Evolutionary conservation across 768 basidiomycete genomes (phyloP).

Genomic region (Dacryopinax primogenitus): DNA sequence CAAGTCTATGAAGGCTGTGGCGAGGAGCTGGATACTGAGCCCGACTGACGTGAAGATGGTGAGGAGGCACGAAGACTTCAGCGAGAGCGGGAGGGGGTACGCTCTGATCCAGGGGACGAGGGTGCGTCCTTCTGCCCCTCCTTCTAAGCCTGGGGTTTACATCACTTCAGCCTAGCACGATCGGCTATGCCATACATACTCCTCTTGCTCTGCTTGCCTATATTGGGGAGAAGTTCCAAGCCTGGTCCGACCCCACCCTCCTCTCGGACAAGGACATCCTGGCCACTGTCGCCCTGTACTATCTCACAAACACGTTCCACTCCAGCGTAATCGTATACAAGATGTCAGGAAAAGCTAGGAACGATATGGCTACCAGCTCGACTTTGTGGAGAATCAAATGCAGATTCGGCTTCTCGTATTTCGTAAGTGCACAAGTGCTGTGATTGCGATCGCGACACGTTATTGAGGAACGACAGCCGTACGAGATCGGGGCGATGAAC

Average conservation of each 20-base stretch:
- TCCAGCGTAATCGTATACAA: slow-evolving; percentile 19
- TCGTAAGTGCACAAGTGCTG: too few species aligned
- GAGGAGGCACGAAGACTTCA: slow-evolving; percentile 13
- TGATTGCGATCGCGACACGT: too few species aligned
- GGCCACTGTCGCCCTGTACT: slow-evolving; percentile 18
- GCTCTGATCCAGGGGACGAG: slow-evolving; percentile 15
- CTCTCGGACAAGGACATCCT: slow-evolving; percentile 16
- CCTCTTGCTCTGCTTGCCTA: slow-evolving; percentile 18
- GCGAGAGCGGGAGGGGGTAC: slow-evolving; percentile 15
- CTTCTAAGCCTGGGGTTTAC: background rate
- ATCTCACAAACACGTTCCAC: slow-evolving; percentile 17
- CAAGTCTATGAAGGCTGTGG: background rate
- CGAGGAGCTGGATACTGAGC: slow-evolving; percentile 1
- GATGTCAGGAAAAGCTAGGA: slow-evolving; percentile 8
- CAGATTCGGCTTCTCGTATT: slow-evolving; percentile 15
- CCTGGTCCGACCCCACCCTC: slow-evolving; percentile 17
- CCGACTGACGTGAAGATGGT: slow-evolving; percentile 10
- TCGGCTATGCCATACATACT: slow-evolving; percentile 17
- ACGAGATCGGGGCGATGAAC: slow-evolving; percentile 16
- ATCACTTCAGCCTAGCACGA: slow-evolving; percentile 16
- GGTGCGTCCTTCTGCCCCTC: slow-evolving; percentile 7
- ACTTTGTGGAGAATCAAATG: slow-evolving; percentile 15
- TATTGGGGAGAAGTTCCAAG: slow-evolving; percentile 19
- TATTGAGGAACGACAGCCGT: too few species aligned
- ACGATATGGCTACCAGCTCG: slow-evolving; percentile 11